Evolutionary conservation across 2,329 filamentous ascomycete species (phyloP).

Genomic region (Aspergillus pseudoterreus): DNA sequence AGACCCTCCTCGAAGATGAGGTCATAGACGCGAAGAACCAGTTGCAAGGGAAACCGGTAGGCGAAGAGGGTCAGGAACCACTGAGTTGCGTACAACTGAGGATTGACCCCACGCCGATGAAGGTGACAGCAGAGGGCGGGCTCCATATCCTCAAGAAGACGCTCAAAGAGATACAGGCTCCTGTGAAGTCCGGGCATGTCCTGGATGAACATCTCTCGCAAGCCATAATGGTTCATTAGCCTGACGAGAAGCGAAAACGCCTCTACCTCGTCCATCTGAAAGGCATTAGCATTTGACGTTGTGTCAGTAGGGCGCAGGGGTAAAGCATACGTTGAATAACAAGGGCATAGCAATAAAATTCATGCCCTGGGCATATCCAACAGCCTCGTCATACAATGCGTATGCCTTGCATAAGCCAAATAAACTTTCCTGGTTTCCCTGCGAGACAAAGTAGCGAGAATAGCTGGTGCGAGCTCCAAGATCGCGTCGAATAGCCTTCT

Average conservation of each 20-base stretch:
- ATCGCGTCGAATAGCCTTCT: conserved; percentile 88
- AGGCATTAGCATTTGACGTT: neutral
- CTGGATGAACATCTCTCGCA: conserved; percentile 87
- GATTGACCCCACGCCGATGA: conserved; percentile 77
- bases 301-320: neutral
- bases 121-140: conserved; percentile 94
- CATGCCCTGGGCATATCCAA: conserved; percentile 98
- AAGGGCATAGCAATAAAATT: conserved; percentile 97
- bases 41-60: conserved; percentile 92
- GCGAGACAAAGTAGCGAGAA: conserved; percentile 89
- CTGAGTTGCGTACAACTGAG: conserved; percentile 93
- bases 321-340: conserved; percentile 73
- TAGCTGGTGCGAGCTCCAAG: conserved; percentile 90
- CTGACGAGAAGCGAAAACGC: conserved; percentile 90
- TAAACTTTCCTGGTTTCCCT: conserved; percentile 86
- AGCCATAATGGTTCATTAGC: conserved; percentile 92
- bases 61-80: conserved; percentile 99
- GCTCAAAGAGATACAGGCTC: conserved; percentile 91
- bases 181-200: conserved; percentile 97
- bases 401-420: conserved; percentile 98
- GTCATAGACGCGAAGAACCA: conserved; percentile 95
- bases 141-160: conserved; percentile 87
- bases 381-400: conserved; percentile 87
- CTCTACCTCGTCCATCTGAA: conserved; percentile 90
- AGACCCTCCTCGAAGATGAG: conserved; percentile 90